Base-by-base conservation (phyloP, 2,329 filamentous ascomycete genomes). In the Colletotrichum paranaense region DNA sequence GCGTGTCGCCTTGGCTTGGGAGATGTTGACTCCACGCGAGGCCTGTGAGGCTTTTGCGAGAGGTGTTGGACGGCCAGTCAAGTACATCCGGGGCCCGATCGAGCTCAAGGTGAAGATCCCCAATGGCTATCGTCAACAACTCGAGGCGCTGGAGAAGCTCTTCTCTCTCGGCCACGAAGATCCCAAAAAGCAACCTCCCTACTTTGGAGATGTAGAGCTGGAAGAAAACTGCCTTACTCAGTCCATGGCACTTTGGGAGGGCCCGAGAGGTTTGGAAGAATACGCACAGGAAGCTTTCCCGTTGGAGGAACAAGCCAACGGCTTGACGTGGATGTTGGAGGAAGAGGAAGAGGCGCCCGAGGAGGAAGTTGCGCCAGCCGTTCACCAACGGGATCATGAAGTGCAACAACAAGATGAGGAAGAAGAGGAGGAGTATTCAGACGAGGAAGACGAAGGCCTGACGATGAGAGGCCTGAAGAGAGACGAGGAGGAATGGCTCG, bases 201-300 rank as follows among this genome's bases (percentile, higher is more conserved):
- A 92, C 78, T 92, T 92, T 80, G 91, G 90, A 63, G 87, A 90
- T 76, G 78, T 79, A 2, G 84, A 84, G 64, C 83, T 93, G 28
- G 91, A 92, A 76, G 82, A 82, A 2, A 90, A 88, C 76, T 93
- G 93, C 76, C 95, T 95, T 0, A 88, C 89, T 9, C 91, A 95
- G 76, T 94, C 95, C 1, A 86, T 96, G 74, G 89, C 93, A 77
- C 85, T 99, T 28, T 98, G 97, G 97, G 94, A 97, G 80, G 97
- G 95, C 4, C 95, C 95, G 76, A 89, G 97, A 67, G 94, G 94
- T 35, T 89, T 98, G 77, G 95, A 98, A 80, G 97, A 98, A 83
- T 99, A 98, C 81, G 96, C 96, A 1, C 89, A 94, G 62, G 97
- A 98, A 81, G 95, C 97, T 32, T 98, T 98, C 78, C 94, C 95